Base-by-base conservation (phyloP, 306 rosid species). In the Astragalus glycyphyllos region DNA sequence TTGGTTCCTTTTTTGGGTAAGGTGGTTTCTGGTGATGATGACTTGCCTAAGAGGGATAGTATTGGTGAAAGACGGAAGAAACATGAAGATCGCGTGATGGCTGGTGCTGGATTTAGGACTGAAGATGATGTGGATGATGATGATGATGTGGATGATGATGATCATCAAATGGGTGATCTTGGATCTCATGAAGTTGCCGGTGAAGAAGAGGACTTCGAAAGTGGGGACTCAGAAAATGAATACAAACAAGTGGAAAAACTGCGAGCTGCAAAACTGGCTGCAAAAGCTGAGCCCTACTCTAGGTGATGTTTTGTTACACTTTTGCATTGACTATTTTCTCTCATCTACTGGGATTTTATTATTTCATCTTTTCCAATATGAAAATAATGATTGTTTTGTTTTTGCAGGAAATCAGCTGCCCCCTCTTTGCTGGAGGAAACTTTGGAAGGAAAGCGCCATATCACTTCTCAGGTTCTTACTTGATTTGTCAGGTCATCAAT, bases 11-110 rank as follows among this genome's bases (percentile, higher is more conserved):
- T 68, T 35, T 63, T 51, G 58, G 68, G 48, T 60, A 77, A 92
- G 98, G 92, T 80, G 67, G 58, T 87, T 58, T 93, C 96, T 80
- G 98, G 98, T 26, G 96, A 90, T 80, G 97, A 90, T 78, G 98
- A 93, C 82, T 72, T 93, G 69, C 98, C 96, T n/a, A 74, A 63
- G 80, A 85, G 87, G 73, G 96, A 93, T 65, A 88, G 80, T 71
- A 72, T 90, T 76, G 85, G 94, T 10, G 92, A 88, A 84, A 87
- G 90, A 70, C 81, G 97, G 62, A 80, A 86, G 78, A 87, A 77
- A 69, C 81, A 80, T 73, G 97, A 90, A 76, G 77, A 78, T 34
- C 79, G 70, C 69, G 96, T 88, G 75, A 53, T 88, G 85, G 87
- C 91, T 54, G 80, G 90, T 51, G 97, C 96, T 77, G 93, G 90